A percentile compares a stretch with the other conserved stretches of the same genome.
Conservation (phyloP, 225 moss, liverwort and hornwort species). For the Pseudisothecium myosuroides region DNA sequence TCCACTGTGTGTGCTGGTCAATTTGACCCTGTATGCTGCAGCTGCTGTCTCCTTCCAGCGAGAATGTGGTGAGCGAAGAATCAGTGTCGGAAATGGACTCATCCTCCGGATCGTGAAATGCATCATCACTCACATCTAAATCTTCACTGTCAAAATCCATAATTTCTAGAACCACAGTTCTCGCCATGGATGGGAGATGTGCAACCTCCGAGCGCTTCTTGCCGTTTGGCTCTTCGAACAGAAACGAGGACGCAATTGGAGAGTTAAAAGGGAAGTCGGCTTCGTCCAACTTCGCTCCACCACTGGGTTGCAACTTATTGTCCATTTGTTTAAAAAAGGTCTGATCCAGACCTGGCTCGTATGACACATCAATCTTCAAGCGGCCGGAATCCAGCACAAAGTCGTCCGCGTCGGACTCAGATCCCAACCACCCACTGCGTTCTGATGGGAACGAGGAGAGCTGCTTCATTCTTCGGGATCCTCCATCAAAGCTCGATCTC, state of each 20-base stretch:
- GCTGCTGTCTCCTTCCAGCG: background rate
- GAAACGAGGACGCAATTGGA: slow-evolving; percentile 26
- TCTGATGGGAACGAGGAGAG: background rate
- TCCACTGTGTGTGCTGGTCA: slow-evolving; percentile 15
- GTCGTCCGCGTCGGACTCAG: slow-evolving; percentile 11
- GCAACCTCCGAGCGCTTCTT: background rate
- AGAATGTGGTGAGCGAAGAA: slow-evolving; percentile 15
- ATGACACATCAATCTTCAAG: slow-evolving; percentile 10
- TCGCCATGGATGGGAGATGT: background rate
- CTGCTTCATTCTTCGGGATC: background rate
- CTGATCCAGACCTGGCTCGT: background rate
- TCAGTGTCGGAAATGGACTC: slow-evolving; percentile 15
- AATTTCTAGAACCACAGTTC: background rate
- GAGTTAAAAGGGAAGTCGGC: slow-evolving; percentile 29
- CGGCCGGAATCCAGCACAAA: slow-evolving; percentile 15
- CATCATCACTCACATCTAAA: background rate
- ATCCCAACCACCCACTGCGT: slow-evolving; percentile 1
- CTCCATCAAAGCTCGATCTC: slow-evolving; percentile 7
- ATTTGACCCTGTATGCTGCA: background rate
- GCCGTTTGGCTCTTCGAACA: slow-evolving; percentile 9
- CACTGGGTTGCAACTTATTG: background rate
- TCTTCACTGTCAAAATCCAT: background rate
- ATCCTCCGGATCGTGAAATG: slow-evolving; percentile 14
- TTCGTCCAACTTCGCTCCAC: slow-evolving; percentile 18
- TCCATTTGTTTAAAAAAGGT: background rate